Evolutionary conservation across 345 rosid species (phyloP).

Genomic region (Brassica carinata): DNA sequence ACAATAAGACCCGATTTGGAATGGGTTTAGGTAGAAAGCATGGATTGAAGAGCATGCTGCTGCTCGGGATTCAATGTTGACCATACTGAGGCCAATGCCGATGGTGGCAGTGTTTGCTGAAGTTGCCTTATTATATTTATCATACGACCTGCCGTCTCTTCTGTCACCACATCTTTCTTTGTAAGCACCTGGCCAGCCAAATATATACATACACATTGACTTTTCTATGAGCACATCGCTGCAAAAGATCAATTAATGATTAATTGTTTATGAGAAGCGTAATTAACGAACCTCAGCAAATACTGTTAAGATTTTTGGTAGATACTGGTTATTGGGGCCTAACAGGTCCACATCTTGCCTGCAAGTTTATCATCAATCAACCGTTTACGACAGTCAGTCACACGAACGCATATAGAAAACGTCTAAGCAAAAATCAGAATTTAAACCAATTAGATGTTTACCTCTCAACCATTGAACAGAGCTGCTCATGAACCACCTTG

Average conservation of each 20-base stretch:
- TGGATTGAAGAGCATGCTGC: slow-evolving; percentile 86
- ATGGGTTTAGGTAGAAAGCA: slow-evolving; percentile 66
- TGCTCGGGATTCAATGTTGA: slow-evolving; percentile 93
- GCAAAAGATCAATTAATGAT: not conserved
- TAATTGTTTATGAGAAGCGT: not conserved
- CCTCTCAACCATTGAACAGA: slow-evolving; percentile 98
- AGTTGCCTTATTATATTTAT: slow-evolving; percentile 83
- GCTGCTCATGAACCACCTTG: slow-evolving; percentile 95
- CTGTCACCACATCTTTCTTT: slow-evolving; percentile 90
- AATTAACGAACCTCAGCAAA: slow-evolving; percentile 80
- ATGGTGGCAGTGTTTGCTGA: slow-evolving; percentile 88
- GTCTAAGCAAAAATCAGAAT: not conserved
- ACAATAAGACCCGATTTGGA: slow-evolving; percentile 17
- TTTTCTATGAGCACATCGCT: not conserved
- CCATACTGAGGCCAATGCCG: slow-evolving; percentile 90
- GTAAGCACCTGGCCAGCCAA: slow-evolving; percentile 65
- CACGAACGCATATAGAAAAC: not conserved
- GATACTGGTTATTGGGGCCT: slow-evolving; percentile 87
- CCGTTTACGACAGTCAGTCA: slow-evolving; percentile 7
- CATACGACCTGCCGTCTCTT: slow-evolving; percentile 81
- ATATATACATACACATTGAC: not conserved
- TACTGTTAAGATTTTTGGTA: slow-evolving; percentile 82
- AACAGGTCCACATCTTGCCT: slow-evolving; percentile 86
- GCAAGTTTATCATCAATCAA: slow-evolving; percentile 32
- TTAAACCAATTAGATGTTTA: slow-evolving; percentile 18